Evolutionary conservation across 2,329 filamentous ascomycete species (phyloP), one percentile per base, ranked within the genome.

Genomic region (Sphaerulina musiva): DNA sequence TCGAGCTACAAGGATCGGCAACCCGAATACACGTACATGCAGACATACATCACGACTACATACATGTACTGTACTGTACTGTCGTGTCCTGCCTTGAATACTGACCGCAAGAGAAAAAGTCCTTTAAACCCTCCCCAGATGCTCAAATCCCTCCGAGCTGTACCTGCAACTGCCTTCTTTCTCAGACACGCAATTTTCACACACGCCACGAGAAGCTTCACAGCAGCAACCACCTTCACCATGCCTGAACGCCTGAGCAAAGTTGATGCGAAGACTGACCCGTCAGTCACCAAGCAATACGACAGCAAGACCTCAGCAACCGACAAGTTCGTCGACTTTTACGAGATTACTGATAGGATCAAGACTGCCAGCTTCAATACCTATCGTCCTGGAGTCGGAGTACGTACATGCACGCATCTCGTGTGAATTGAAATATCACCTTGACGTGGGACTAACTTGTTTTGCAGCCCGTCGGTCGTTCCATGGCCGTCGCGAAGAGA

Each of bases 401-500:
- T 61, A 57, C 50, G 62, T 56, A 11, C 40, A 23, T 36, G 39
- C 48, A 43, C 20, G 8, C n/a, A 29, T 6, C n/a, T n/a, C 29
- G 8, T 9, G 26, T 12, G 5, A 36, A n/a, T 14, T 14, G 26
- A 12, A 53, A 9, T 10, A 29, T 8, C 64, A 51, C 73, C 73
- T 29, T 29, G 26, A 29, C 26, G 5, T 29, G 26, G 3, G 4
- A 29, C 26, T 29, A 0, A 29, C 26, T 4, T 29, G 26, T 29
- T 7, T 6, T 4, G 6, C 26, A 29, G 26, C 26, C 26, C 5
- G 72, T 75, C 34, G 70, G 70, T 38, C 74, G 76, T 56, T 72
- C 73, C 52, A 78, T 78, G 76, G 74, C 71, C 44, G 63, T 77
- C 26, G 73, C 74, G 50, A 74, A 88, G 84, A 69, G 88, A 49